Percentiles rank a stretch among this genome's conserved stretches.
Evolutionary conservation across 345 rosid genomes (phyloP).

Genomic region (Litchi chinensis): DNA sequence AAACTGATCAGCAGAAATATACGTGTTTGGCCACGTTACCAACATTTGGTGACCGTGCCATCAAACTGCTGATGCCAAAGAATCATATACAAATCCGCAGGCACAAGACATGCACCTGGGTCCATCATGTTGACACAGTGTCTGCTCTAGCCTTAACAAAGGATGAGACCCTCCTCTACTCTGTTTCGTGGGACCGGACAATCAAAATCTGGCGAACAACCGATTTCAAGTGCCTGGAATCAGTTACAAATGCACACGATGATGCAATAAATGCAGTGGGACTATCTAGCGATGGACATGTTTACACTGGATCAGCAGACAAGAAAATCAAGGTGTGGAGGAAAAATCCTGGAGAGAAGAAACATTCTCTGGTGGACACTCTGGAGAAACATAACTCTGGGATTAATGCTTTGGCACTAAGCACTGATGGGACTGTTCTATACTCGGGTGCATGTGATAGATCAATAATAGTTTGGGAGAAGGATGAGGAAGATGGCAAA

Average conservation of each 20-base stretch:
- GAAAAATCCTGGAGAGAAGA: constrained; percentile 48
- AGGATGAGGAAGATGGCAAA: constrained; percentile 36
- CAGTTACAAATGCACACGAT: constrained; percentile 76
- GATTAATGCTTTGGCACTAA: constrained; percentile 78
- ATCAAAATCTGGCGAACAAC: constrained; percentile 83
- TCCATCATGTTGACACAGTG: constrained; percentile 81
- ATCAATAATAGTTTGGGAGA: constrained; percentile 74
- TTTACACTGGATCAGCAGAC: constrained; percentile 92
- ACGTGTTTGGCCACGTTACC: constrained; percentile 80
- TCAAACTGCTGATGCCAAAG: constrained; percentile 57
- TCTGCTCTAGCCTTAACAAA: constrained; percentile 74
- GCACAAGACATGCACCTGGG: constrained; percentile 83
- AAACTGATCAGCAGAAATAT: constrained; percentile 44
- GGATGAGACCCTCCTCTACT: constrained; percentile 71
- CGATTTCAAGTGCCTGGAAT: constrained; percentile 84
- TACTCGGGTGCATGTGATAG: constrained; percentile 81
- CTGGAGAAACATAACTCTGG: constrained; percentile 77
- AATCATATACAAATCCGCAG: constrained; percentile 72
- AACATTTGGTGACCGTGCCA: constrained; percentile 72
- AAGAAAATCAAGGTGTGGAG: constrained; percentile 79
- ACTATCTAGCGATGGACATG: constrained; percentile 55
- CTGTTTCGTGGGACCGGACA: constrained; percentile 94
- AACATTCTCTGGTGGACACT: constrained; percentile 50
- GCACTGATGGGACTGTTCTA: constrained; percentile 49
- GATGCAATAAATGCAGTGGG: constrained; percentile 87